These are phyloP conservation scores for Pseudonitzschia multiseries DNA, from an alignment of 108 stramenopile species.

Conservation along the genomic window DNA sequence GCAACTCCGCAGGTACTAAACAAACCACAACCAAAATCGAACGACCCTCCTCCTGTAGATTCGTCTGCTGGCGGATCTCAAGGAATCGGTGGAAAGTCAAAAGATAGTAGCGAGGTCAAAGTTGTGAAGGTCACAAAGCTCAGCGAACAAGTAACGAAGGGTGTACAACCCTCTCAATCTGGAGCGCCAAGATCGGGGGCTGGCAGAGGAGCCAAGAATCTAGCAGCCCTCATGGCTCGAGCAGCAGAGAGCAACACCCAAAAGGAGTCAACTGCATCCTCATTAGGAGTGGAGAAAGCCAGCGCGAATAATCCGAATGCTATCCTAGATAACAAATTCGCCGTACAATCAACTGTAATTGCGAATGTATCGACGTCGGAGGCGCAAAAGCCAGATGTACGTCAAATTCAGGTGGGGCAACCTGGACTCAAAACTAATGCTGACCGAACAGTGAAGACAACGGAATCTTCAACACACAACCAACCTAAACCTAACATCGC, in stretches of 20 bases:
- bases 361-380: no score
- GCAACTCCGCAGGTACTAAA: conserved; percentile 7
- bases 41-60: not conserved
- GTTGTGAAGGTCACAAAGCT: not conserved
- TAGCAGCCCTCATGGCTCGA: conserved; percentile 45
- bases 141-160: not conserved
- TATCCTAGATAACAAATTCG: no score
- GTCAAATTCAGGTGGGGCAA: not conserved
- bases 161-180: not conserved
- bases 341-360: no score
- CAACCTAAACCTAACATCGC: not conserved
- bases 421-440: not conserved
- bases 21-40: not conserved
- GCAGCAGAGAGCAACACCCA: conserved; percentile 14
- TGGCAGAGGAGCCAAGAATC: conserved; percentile 57
- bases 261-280: not conserved
- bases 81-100: not conserved
- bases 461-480: no score
- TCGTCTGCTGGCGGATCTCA: not conserved
- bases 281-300: no score
- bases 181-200: conserved; percentile 26
- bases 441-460: no score
- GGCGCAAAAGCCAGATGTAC: no score
- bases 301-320: no score
- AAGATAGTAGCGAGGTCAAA: not conserved